A percentile compares a stretch with the other conserved stretches of the same genome.
phyloP scores from a whole-genome alignment of 805 yeast species.

The Scheffersomyces coipomensis region DNA sequence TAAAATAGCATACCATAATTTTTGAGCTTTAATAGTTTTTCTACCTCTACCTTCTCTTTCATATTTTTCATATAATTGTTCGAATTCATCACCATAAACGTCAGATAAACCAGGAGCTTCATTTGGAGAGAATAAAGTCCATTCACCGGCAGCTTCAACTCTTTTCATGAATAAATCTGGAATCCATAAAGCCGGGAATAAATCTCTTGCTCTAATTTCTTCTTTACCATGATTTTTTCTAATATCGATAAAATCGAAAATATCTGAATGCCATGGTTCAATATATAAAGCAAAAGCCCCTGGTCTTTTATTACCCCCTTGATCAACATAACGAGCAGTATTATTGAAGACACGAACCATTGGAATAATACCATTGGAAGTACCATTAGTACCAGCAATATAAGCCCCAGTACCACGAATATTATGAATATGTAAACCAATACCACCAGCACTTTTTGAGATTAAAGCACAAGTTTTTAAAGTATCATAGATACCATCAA shows the following conservation, averaged over 20 bases:
- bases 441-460: conserved; percentile 63
- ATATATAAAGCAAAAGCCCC: conserved; percentile 62
- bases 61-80: conserved; percentile 48
- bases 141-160: conserved; percentile 53
- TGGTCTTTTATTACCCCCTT: conserved; percentile 66
- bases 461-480: conserved; percentile 61
- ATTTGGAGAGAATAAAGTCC: conserved; percentile 61
- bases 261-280: conserved; percentile 65
- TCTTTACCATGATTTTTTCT: conserved; percentile 65
- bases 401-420: conserved; percentile 59
- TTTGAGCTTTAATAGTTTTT: conserved; percentile 54
- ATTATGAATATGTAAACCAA: conserved; percentile 60
- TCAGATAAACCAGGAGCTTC: conserved; percentile 59
- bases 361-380: conserved; percentile 61
- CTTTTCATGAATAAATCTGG: conserved; percentile 63
- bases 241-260: conserved; percentile 57
- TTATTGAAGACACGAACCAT: conserved; percentile 64
- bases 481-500: conserved; percentile 62
- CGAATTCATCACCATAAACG: conserved; percentile 56
- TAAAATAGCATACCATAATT: conserved; percentile 58
- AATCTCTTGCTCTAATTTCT: conserved; percentile 61
- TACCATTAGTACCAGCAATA: conserved; percentile 63
- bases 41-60: conserved; percentile 52
- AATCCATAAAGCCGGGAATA: conserved; percentile 63
- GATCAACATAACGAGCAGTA: conserved; percentile 64